Evolutionary conservation across 2,329 filamentous ascomycete genomes (phyloP), one percentile per base, ranked within the genome.

Genomic region (Magnaporthiopsis poae): DNA sequence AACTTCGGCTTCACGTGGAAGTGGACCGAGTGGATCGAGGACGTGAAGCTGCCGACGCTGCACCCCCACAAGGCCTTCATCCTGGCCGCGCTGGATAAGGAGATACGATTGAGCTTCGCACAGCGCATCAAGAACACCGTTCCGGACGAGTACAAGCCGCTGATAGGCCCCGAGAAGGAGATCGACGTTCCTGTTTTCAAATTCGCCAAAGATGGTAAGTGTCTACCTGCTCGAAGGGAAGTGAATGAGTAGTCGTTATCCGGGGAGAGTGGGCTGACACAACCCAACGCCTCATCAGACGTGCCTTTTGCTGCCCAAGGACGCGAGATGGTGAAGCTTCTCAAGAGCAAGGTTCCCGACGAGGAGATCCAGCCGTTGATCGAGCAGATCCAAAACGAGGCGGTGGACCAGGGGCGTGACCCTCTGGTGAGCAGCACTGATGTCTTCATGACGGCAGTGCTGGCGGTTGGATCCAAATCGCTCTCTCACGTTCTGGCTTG

Each of bases 1-100:
- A 99, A 99, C 80, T 99, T 99, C 75, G 95, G 96, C 65, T 99
- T 98, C 76, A 95, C 95, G 12, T 99, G 95, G 95, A 98, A 98
- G 78, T 99, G 95, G 95, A 89, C 90, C 21, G 95, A 99, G 79
- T 99, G 95, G 95, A 84, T 90, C 63, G 91, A 93, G 21, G 92
- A 98, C 74, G 87, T 96, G 21, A 83, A 87, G 61, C 83, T 96
- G 33, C 85, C 91, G 0, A 82, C 89, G 68, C 80, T 95, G 46
- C 87, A 96, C 75, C 93, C 95, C 0, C 90, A 89, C 79, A 97
- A 97, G 79, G 91, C 94, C 39, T 97, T 99, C 78, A 95, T 99
- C 70, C 82, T 88, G 65, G 94, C 92, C 27, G 90, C 92, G 3
- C 80, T 99, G 67, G 95, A 99, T 75, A 98, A 98, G 80, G 95